Evolutionary conservation across 805 yeast genomes (phyloP), one percentile per base, ranked within the genome.

Genomic region (Candida ficus): DNA sequence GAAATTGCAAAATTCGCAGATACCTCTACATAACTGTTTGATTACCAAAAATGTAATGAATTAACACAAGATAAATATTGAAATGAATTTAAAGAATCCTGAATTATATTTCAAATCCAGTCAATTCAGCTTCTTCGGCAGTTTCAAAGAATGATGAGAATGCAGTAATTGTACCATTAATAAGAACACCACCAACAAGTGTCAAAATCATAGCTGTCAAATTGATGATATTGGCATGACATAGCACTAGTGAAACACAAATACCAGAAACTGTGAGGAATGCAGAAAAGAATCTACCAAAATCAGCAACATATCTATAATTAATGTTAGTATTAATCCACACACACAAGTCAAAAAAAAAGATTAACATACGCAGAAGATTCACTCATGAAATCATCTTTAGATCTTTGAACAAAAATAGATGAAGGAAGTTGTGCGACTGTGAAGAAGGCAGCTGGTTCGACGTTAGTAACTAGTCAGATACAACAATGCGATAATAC

Each of bases 281-380:
- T 28, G 87, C 85, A 6, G 90, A 74, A 6, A 75, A 32, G 53
- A 81, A 86, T 49, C 78, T 73, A 18, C 91, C 93, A 46, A 76
- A 64, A 54, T 86, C 95, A 39, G 76, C 74, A 23, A 78, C 66
- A 32, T 70, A 63, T 49, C 62, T 68, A 48, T 23, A 4, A 8
- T 10, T 2, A 12, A 12, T 30, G 50, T 46, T 52, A 48, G 48
- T 45, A n/a, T n/a, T n/a, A n/a, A n/a, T n/a, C n/a, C n/a, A n/a
- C n/a, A n/a, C n/a, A n/a, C n/a, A n/a, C n/a, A n/a, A n/a, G n/a
- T n/a, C n/a, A n/a, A n/a, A n/a, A n/a, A 29, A 16, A 17, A 33
- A 18, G 13, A 12, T 40, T 11, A 2, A 58, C 67, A 38, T 57
- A 58, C 58, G 65, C 64, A 6, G 66, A 54, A 10, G 59, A 43